These are phyloP conservation scores for Apophysomyces elegans DNA, from an alignment of 371 early-diverging fungal genomes.

Conservation along the genomic window DNA sequence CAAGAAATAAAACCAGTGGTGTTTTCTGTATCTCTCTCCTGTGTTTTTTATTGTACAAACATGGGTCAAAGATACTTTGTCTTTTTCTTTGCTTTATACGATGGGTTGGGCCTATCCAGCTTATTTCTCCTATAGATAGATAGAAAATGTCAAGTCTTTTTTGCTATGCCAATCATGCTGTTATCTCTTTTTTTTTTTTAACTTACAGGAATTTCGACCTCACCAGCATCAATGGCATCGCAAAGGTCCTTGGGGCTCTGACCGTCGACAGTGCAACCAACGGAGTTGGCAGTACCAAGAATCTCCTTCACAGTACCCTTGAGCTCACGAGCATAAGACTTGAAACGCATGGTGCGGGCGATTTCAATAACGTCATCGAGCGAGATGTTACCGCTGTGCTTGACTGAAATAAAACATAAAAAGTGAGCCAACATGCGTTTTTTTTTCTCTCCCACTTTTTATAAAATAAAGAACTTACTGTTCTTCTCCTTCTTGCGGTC, in stretches of 20 bases:
- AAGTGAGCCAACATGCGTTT: not conserved
- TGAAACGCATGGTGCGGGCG: conserved; percentile 91
- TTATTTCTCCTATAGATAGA: not conserved
- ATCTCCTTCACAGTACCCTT: conserved; percentile 97
- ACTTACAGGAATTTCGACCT: conserved; percentile 69
- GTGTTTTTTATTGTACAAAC: too few relatives aligned
- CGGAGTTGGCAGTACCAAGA: conserved; percentile 93
- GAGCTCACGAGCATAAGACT: conserved; percentile 83
- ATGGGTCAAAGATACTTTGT: too few relatives aligned
- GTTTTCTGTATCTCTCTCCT: too few relatives aligned
- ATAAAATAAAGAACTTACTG: conserved; percentile 33
- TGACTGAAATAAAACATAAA: conserved; percentile 40
- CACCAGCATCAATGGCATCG: conserved; percentile 62
- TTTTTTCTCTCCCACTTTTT: not conserved
- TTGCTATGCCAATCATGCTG: too few relatives aligned
- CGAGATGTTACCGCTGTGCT: conserved; percentile 88
- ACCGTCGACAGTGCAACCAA: conserved; percentile 83
- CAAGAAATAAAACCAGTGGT: too few relatives aligned
- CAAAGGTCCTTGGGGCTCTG: conserved; percentile 45
- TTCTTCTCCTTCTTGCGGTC: conserved; percentile 99
- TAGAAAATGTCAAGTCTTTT: not conserved
- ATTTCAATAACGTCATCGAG: conserved; percentile 91
- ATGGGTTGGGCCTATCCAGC: not conserved
- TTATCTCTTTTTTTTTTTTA: not conserved
- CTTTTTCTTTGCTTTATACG: not conserved